These are phyloP conservation scores for Plasmodium coatneyi DNA, from an alignment of 169 alveolate genomes.

Conservation along the genomic window DNA sequence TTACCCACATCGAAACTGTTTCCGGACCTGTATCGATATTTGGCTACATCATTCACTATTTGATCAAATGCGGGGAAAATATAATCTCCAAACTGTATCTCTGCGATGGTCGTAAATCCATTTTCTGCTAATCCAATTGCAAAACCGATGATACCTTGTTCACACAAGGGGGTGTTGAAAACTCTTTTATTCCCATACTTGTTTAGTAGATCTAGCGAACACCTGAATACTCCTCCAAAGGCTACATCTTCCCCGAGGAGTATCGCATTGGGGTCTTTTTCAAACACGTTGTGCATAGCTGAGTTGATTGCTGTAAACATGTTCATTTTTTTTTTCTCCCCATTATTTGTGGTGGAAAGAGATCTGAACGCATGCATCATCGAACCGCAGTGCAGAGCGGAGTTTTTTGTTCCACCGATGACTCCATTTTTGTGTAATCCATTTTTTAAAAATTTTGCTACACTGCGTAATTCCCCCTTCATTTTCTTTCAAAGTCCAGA, in stretches of 20 bases:
- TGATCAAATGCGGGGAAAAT: slow-evolving; percentile 98
- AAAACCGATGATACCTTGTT: slow-evolving; percentile 97
- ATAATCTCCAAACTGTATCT: slow-evolving; percentile 98
- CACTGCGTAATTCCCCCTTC: neutral
- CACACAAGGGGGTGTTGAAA: slow-evolving; percentile 96
- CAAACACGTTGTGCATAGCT: slow-evolving; percentile 94
- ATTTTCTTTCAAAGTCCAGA: neutral
- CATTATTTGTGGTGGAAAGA: slow-evolving; percentile 10
- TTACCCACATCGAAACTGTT: slow-evolving; percentile 94
- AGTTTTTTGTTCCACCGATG: slow-evolving; percentile 3
- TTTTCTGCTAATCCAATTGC: slow-evolving; percentile 96
- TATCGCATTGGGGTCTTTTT: slow-evolving; percentile 89
- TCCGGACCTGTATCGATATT: slow-evolving; percentile 95
- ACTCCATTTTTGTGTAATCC: slow-evolving; percentile 16
- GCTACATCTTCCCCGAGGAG: slow-evolving; percentile 98
- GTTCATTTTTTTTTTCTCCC: slow-evolving; percentile 87
- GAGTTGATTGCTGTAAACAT: slow-evolving; percentile 94
- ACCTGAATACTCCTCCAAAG: slow-evolving; percentile 98
- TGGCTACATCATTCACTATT: slow-evolving; percentile 97
- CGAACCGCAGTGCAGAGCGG: neutral
- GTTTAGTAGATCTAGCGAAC: slow-evolving; percentile 94
- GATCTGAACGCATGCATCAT: neutral
- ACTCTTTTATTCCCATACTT: slow-evolving; percentile 95
- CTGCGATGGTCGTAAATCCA: slow-evolving; percentile 95
- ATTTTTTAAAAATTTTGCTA: slow-evolving; percentile 19